phyloP scores from a whole-genome alignment of 345 rosid species.

The Pugionium dolabratum region DNA sequence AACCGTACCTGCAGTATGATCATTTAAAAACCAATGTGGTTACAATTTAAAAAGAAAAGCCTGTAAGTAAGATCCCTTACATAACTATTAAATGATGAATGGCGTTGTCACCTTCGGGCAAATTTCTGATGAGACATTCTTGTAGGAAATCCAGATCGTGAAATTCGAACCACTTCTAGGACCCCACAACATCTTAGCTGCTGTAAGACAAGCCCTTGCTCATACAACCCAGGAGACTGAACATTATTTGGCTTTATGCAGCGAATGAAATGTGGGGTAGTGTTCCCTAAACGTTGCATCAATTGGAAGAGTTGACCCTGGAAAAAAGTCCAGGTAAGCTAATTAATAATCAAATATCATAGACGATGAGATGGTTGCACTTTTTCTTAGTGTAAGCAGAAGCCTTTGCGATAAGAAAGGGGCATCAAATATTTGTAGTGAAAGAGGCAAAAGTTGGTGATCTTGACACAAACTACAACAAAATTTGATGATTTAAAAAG shows the following conservation, averaged over 20 bases:
- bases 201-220: slow-evolving; percentile 90
- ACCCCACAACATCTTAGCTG: slow-evolving; percentile 98
- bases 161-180: slow-evolving; percentile 95
- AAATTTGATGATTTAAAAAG: slow-evolving; percentile 5
- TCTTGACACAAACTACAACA: slow-evolving; percentile 13
- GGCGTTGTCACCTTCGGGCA: slow-evolving; percentile 65
- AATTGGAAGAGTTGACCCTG: slow-evolving; percentile 93
- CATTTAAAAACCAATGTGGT: slow-evolving; percentile 7
- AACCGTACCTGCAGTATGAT: slow-evolving; percentile 75
- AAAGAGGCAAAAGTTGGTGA: not conserved
- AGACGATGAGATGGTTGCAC: slow-evolving; percentile 1
- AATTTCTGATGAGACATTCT: slow-evolving; percentile 97
- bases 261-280: slow-evolving; percentile 96
- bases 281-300: slow-evolving; percentile 93
- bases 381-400: not conserved
- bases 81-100: slow-evolving; percentile 22
- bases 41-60: slow-evolving; percentile 22
- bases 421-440: not conserved
- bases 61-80: slow-evolving; percentile 4
- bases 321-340: slow-evolving; percentile 28
- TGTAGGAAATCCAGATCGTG: slow-evolving; percentile 97
- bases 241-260: slow-evolving; percentile 92
- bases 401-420: slow-evolving; percentile 12
- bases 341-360: slow-evolving; percentile 29
- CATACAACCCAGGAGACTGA: slow-evolving; percentile 89